phyloP scores from a whole-genome alignment of 306 rosid species.

The Alnus glutinosa region DNA sequence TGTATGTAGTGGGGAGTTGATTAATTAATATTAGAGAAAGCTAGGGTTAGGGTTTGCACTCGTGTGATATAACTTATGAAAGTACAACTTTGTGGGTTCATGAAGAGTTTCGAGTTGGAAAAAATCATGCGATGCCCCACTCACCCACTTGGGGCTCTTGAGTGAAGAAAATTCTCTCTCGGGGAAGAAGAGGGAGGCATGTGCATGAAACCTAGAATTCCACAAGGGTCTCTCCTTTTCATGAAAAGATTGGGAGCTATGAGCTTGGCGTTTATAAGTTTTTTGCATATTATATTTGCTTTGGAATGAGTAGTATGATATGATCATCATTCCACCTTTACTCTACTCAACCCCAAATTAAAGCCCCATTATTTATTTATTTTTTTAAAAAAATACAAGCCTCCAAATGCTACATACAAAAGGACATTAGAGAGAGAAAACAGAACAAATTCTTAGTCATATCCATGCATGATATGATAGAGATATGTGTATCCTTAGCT shows the following conservation, averaged over 20 bases:
- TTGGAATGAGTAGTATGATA: constrained; percentile 33
- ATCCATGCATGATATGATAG: constrained; percentile 53
- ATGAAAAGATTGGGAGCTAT: constrained; percentile 57
- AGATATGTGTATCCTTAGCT: constrained; percentile 30
- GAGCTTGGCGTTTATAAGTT: constrained; percentile 53
- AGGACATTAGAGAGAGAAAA: constrained; percentile 7
- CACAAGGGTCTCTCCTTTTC: constrained; percentile 64
- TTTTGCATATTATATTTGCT: constrained; percentile 28
- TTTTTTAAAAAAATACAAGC: background rate
- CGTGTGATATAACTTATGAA: constrained; percentile 12
- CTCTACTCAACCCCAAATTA: constrained; percentile 9
- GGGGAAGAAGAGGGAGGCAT: constrained; percentile 62
- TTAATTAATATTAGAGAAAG: background rate
- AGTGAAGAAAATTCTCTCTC: constrained; percentile 31
- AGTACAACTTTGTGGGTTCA: constrained; percentile 40
- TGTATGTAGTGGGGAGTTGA: constrained; percentile 16
- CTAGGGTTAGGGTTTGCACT: constrained; percentile 27
- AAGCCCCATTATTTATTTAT: background rate
- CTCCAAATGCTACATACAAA: constrained; percentile 44
- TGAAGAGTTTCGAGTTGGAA: constrained; percentile 42
- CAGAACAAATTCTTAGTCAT: constrained; percentile 5
- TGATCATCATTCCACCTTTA: constrained; percentile 42
- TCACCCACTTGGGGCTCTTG: constrained; percentile 36
- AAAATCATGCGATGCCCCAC: constrained; percentile 49
- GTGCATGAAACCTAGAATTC: constrained; percentile 60